These are phyloP conservation scores for Auricularia cornea DNA, from an alignment of 768 basidiomycete genomes.

Conservation along the genomic window DNA sequence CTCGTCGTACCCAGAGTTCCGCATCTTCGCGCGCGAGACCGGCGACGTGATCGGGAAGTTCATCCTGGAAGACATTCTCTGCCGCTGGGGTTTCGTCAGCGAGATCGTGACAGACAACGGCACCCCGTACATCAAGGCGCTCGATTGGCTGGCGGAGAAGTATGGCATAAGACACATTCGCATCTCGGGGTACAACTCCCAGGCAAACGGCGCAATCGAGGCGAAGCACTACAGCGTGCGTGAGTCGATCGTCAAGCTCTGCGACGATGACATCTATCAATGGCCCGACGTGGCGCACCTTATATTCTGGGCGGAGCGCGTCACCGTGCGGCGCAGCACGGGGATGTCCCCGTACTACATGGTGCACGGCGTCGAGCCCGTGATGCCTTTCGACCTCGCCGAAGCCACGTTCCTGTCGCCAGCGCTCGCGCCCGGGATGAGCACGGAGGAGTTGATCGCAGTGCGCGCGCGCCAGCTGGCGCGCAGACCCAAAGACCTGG, in stretches of 20 bases:
- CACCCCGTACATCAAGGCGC: constrained; percentile 1
- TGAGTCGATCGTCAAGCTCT: constrained; percentile 23
- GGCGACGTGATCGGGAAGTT: constrained; percentile 20
- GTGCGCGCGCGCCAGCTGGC: constrained; percentile 18
- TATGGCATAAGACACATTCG: constrained; percentile 17
- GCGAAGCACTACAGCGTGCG: constrained; percentile 21
- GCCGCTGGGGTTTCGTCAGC: constrained; percentile 28
- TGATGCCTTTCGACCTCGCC: constrained; percentile 25
- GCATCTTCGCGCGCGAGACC: constrained; percentile 21
- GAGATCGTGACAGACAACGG: constrained; percentile 38
- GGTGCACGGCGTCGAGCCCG: constrained; percentile 20
- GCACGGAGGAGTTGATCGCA: constrained; percentile 16
- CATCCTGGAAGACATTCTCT: constrained; percentile 30
- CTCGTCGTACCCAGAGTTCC: constrained; percentile 25
- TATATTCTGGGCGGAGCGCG: constrained; percentile 30
- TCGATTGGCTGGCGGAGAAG: constrained; percentile 8
- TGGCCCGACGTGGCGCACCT: constrained; percentile 11
- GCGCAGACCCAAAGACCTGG: constrained; percentile 10
- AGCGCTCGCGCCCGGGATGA: constrained; percentile 10
- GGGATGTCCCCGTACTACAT: constrained; percentile 19
- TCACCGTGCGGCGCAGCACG: constrained; percentile 14
- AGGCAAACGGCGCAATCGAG: constrained; percentile 31
- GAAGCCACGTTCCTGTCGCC: constrained; percentile 25
- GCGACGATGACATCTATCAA: constrained; percentile 16
- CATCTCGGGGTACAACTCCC: constrained; percentile 36